Conservation (phyloP, 148 eudicot genomes). For the Rhododendron mucronatum region DNA sequence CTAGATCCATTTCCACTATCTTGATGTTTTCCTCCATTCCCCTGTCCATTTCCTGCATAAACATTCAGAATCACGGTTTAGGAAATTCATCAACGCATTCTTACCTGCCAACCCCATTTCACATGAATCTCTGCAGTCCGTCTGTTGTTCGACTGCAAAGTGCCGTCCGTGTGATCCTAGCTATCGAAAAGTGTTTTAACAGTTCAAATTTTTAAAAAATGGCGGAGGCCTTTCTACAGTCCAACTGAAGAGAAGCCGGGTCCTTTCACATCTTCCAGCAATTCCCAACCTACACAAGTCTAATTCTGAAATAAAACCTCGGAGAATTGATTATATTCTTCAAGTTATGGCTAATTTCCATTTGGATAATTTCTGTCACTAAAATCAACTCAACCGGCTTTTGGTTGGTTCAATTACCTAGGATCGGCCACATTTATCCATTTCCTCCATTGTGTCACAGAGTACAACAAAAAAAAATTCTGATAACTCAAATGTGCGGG, state of each 20-base stretch:
- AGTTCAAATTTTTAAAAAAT: no score
- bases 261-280: background rate
- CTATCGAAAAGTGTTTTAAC: no score
- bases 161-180: no score
- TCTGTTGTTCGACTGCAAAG: no score
- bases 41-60: slow-evolving; percentile 48
- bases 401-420: background rate
- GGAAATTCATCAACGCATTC: background rate
- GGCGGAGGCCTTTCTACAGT: no score
- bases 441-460: background rate
- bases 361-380: background rate
- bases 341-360: background rate
- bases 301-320: background rate
- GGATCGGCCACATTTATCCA: background rate
- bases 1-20: slow-evolving; percentile 88
- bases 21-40: slow-evolving; percentile 77
- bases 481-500: no score
- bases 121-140: no score
- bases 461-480: background rate
- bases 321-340: background rate
- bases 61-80: background rate
- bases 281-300: background rate
- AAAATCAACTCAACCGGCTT: background rate
- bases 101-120: background rate
- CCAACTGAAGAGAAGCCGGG: no score